phyloP scores from a whole-genome alignment of 768 basidiomycete genomes.

The Lactarius evosmus region DNA sequence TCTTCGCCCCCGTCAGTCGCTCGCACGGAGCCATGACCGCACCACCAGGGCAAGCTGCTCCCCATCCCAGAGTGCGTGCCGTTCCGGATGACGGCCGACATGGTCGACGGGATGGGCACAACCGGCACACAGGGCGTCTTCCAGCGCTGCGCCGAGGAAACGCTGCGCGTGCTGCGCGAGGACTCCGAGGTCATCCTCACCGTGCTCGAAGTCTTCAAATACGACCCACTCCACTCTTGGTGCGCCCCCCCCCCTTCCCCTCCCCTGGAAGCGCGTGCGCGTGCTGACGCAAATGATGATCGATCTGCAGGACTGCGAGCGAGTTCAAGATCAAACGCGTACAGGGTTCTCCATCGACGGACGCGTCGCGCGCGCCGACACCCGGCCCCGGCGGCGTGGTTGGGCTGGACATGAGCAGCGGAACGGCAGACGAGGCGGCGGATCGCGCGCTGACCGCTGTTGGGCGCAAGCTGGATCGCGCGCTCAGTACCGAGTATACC shows the following conservation, averaged over 20 bases:
- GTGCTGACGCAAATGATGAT: neutral
- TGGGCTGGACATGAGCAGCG: constrained; percentile 61
- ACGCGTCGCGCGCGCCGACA: constrained; percentile 28
- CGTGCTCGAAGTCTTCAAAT: constrained; percentile 93
- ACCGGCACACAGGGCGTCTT: constrained; percentile 92
- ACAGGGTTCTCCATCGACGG: constrained; percentile 41
- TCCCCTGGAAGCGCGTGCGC: neutral
- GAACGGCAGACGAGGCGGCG: constrained; percentile 78
- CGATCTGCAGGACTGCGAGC: constrained; percentile 62
- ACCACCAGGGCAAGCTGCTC: constrained; percentile 69
- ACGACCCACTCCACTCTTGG: constrained; percentile 95
- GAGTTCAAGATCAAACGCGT: constrained; percentile 67
- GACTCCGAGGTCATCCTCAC: constrained; percentile 88
- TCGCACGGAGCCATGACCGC: neutral
- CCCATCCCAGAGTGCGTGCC: constrained; percentile 84
- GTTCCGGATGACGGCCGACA: constrained; percentile 90
- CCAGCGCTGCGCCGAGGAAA: constrained; percentile 93
- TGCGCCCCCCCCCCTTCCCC: constrained; percentile 35
- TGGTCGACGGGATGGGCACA: constrained; percentile 91
- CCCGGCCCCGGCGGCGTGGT: constrained; percentile 39
- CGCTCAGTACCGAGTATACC: constrained; percentile 86
- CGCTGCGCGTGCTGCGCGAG: constrained; percentile 83
- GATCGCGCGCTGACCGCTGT: constrained; percentile 85
- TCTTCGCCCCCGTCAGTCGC: constrained; percentile 6
- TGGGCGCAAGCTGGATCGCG: constrained; percentile 75